A percentile compares a stretch with the other conserved stretches of the same genome.
phyloP scores from a whole-genome alignment of 805 yeast species.

The Candida sithepensis region DNA sequence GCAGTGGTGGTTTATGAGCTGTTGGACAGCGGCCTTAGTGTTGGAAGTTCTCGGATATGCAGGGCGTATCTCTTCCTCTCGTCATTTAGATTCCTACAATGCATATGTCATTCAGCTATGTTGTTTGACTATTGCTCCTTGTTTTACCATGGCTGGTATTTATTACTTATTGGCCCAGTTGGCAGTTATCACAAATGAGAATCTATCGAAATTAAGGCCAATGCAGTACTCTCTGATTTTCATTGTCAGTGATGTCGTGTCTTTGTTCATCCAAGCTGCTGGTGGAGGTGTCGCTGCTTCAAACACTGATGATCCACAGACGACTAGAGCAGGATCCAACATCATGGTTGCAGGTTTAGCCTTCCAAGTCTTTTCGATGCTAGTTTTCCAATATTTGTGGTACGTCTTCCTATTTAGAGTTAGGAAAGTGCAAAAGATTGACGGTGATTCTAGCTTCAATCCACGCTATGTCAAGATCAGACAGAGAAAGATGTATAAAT shows the following conservation, averaged over 20 bases:
- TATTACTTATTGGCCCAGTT: slow-evolving; percentile 64
- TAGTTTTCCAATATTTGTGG: slow-evolving; percentile 48
- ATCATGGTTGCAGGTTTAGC: slow-evolving; percentile 74
- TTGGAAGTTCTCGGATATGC: slow-evolving; percentile 64
- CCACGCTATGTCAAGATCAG: slow-evolving; percentile 32
- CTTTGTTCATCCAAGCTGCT: slow-evolving; percentile 58
- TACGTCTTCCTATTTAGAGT: slow-evolving; percentile 40
- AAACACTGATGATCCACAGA: slow-evolving; percentile 29
- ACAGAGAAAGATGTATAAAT: slow-evolving; percentile 31
- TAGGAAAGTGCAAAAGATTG: slow-evolving; percentile 17
- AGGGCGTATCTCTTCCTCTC: slow-evolving; percentile 47
- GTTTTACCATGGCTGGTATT: slow-evolving; percentile 73
- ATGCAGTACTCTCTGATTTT: slow-evolving; percentile 57
- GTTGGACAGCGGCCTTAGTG: slow-evolving; percentile 51
- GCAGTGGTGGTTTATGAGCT: slow-evolving; percentile 59
- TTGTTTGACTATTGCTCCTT: slow-evolving; percentile 68
- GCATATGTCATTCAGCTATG: slow-evolving; percentile 57
- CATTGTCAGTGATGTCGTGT: slow-evolving; percentile 54
- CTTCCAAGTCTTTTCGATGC: slow-evolving; percentile 66
- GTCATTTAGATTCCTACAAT: slow-evolving; percentile 26
- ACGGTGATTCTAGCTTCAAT: slow-evolving; percentile 31
- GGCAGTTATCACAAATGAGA: slow-evolving; percentile 52
- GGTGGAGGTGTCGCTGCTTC: slow-evolving; percentile 68
- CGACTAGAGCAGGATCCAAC: slow-evolving; percentile 43
- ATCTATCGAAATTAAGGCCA: slow-evolving; percentile 46